These are phyloP conservation scores for Chaetomium olivaceum DNA, from an alignment of 2,329 filamentous ascomycete species.

Conservation along the genomic window DNA sequence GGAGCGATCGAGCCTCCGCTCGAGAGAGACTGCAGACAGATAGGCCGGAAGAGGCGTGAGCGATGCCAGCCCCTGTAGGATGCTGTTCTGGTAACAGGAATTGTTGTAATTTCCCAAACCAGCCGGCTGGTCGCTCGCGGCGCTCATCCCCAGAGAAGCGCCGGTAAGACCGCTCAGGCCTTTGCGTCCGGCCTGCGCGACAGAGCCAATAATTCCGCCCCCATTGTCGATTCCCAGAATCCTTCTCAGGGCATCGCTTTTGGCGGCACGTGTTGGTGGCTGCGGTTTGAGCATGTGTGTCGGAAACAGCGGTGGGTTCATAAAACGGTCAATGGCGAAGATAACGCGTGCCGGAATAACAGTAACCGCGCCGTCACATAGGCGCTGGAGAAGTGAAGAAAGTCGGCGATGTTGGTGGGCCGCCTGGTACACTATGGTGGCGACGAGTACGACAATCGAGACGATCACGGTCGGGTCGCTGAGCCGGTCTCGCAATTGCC, in stretches of 20 bases:
- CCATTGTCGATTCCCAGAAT: slow-evolving; percentile 60
- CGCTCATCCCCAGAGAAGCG: slow-evolving; percentile 41
- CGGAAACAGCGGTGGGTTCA: slow-evolving; percentile 49
- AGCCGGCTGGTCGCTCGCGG: slow-evolving; percentile 48
- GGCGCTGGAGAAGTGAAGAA: slow-evolving; percentile 45
- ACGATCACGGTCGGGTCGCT: slow-evolving; percentile 41
- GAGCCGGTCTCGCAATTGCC: slow-evolving; percentile 38
- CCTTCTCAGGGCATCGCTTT: slow-evolving; percentile 64
- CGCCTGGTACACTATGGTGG: slow-evolving; percentile 41
- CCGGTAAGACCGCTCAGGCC: slow-evolving; percentile 56
- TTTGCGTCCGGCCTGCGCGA: slow-evolving; percentile 59
- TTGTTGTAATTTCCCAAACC: slow-evolving; percentile 92
- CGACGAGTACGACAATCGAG: slow-evolving; percentile 39
- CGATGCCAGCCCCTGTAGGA: slow-evolving; percentile 81
- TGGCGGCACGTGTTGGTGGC: slow-evolving; percentile 52
- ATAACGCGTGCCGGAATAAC: slow-evolving; percentile 58
- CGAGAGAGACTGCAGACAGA: slow-evolving; percentile 51
- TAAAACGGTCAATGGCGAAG: slow-evolving; percentile 57
- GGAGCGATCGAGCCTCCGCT: slow-evolving; percentile 34
- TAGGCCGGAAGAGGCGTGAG: slow-evolving; percentile 69
- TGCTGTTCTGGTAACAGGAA: slow-evolving; percentile 96
- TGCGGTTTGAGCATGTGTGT: slow-evolving; percentile 41
- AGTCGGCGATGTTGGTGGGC: slow-evolving; percentile 35
- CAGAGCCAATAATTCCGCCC: slow-evolving; percentile 56
- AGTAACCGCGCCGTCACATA: slow-evolving; percentile 63